Percentiles rank a stretch among this genome's conserved stretches.
Evolutionary conservation across 2,329 filamentous ascomycete genomes (phyloP).

Genomic region (Rhinocladiella mackenziei): DNA sequence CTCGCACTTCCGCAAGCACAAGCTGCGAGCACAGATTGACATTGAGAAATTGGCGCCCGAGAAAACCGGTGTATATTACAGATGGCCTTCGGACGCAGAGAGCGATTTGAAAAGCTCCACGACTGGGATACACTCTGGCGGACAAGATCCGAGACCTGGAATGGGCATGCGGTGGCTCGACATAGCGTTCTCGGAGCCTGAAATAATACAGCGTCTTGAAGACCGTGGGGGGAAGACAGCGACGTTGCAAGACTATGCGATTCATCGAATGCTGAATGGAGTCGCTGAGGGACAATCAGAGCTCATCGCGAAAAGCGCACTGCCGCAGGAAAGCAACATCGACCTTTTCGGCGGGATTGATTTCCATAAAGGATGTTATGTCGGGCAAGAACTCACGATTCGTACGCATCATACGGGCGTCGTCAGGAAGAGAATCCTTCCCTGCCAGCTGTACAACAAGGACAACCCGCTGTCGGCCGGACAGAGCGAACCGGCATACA

Average conservation of each 20-base stretch:
- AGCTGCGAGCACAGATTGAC: slow-evolving; percentile 73
- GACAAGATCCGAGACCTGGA: slow-evolving; percentile 22
- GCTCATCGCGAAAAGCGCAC: slow-evolving; percentile 63
- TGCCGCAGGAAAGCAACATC: slow-evolving; percentile 86
- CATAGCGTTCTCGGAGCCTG: slow-evolving; percentile 6
- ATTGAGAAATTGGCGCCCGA: slow-evolving; percentile 62
- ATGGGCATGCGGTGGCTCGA: slow-evolving; percentile 23
- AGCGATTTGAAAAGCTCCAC: neutral
- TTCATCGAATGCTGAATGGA: slow-evolving; percentile 74
- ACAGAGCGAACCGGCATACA: slow-evolving; percentile 45
- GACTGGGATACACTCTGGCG: slow-evolving; percentile 8
- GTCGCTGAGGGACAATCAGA: slow-evolving; percentile 82
- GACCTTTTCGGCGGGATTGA: slow-evolving; percentile 82
- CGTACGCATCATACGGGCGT: slow-evolving; percentile 92
- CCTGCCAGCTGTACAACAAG: slow-evolving; percentile 65
- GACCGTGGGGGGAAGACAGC: slow-evolving; percentile 9
- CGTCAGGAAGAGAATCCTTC: slow-evolving; percentile 83
- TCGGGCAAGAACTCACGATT: slow-evolving; percentile 94
- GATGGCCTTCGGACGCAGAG: slow-evolving; percentile 19
- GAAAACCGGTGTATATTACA: slow-evolving; percentile 44
- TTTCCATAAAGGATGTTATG: slow-evolving; percentile 94
- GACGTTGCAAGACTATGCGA: slow-evolving; percentile 59
- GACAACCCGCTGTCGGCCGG: slow-evolving; percentile 38
- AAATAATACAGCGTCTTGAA: slow-evolving; percentile 22
- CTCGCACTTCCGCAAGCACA: slow-evolving; percentile 77